Base-by-base conservation (phyloP, 768 basidiomycete species). In the Phaffia tasmanica region DNA sequence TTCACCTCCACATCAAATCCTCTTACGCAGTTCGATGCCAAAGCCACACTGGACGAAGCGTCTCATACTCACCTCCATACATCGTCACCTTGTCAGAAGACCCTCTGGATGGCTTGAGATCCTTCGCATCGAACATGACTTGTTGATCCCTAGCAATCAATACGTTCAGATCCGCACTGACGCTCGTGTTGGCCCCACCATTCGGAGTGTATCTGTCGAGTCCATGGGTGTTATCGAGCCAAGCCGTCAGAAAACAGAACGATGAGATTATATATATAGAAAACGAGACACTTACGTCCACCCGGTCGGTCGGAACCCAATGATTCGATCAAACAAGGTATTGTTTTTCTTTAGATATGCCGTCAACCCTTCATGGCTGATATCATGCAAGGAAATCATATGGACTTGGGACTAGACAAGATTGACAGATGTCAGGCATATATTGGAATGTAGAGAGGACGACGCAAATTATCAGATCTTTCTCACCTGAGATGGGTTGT, bases 241-340 rank as follows among this genome's bases (percentile, higher is more conserved):
- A 64, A 19, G 46, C 29, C 46, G 59, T n/a, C 30, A 47, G 62
- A 48, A 59, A 51, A 54, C 67, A 56, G 61, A 19, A 46, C 1
- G 42, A 57, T 35, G 3, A 25, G 47, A 46, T n/a, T 42, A 25
- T 11, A n/a, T 14, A 32, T 3, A 23, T 2, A 59, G 19, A 1
- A 30, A 30, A 57, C 55, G 46, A 61, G 18, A 48, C 3, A 82
- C 88, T 74, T 68, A 95, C 84, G 89, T 88, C 94, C 94, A 98
- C 47, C 95, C 95, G 0, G 95, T 98, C 0, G 95, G 95, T 65
- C 93, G 79, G 71, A 98, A 87, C 0, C 86, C 93, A 16, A 95
- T 80, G 1, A 83, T 83, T 62, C 82, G 84, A 57, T 80, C 81
- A 73, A 86, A 98, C 16, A 78, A 80, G 5, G 84, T 84, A 62